Conservation (phyloP, 176 grass and related monocot species). For the Zizania latifolia region DNA sequence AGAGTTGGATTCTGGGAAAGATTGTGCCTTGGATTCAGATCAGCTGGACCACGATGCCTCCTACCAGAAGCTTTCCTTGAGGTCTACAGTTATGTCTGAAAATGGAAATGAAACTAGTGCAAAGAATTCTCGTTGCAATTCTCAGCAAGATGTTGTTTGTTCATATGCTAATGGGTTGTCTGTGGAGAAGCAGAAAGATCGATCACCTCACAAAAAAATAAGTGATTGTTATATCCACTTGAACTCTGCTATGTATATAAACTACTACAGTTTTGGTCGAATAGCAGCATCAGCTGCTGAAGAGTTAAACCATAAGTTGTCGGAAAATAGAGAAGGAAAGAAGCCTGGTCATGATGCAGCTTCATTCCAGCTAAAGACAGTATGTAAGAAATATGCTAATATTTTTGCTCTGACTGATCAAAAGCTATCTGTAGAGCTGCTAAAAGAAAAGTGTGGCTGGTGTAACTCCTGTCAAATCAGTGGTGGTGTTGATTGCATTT, state of each 20-base stretch:
- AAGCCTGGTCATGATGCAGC: conserved; percentile 51
- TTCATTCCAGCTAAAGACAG: conserved; percentile 53
- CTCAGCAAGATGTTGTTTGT: conserved; percentile 39
- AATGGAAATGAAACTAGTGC: conserved; percentile 16
- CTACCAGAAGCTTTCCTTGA: conserved; percentile 10
- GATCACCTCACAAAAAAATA: conserved; percentile 32
- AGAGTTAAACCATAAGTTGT: conserved; percentile 61
- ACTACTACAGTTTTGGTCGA: conserved; percentile 88
- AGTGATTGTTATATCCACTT: conserved; percentile 30
- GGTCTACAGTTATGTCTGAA: neutral
- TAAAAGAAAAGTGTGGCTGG: conserved; percentile 98
- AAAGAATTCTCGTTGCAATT: conserved; percentile 20
- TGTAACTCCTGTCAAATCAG: conserved; percentile 75
- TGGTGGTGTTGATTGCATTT: conserved; percentile 64
- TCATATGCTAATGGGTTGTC: conserved; percentile 30
- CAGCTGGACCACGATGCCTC: conserved; percentile 28
- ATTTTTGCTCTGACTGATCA: conserved; percentile 56
- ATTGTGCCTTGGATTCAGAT: conserved; percentile 25
- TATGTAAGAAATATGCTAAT: conserved; percentile 66
- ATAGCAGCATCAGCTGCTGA: conserved; percentile 70
- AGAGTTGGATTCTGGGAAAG: conserved; percentile 31
- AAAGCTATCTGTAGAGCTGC: conserved; percentile 55
- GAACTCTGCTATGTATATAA: conserved; percentile 56
- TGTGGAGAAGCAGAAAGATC: conserved; percentile 15
- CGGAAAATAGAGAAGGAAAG: conserved; percentile 70